phyloP scores from a whole-genome alignment of 108 stramenopile genomes.

The Epithemia pelagica region DNA sequence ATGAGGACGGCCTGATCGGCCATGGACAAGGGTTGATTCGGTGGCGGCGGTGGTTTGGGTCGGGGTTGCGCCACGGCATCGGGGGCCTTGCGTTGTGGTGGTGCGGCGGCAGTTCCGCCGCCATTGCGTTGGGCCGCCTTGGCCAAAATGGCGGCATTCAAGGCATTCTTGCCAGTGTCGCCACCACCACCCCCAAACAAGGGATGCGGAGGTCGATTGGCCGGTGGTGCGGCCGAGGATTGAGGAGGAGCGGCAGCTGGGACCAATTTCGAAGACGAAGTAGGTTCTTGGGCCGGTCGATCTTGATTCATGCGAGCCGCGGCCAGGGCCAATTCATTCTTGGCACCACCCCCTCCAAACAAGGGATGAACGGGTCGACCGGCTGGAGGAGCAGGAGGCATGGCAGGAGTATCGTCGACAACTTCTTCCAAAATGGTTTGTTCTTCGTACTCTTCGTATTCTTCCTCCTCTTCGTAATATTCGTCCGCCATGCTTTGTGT shows the following conservation, averaged over 20 bases:
- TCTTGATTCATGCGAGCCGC: not conserved
- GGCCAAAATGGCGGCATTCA: constrained; percentile 10
- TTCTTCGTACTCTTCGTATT: constrained; percentile 1
- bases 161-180: not conserved
- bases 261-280: not conserved
- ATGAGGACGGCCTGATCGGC: constrained; percentile 1
- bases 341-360: constrained; percentile 7
- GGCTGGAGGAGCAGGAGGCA: constrained; percentile 5
- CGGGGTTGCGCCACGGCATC: not conserved
- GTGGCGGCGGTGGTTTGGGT: not conserved
- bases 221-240: constrained; percentile 2
- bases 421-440: not conserved
- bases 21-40: not conserved
- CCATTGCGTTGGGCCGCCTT: constrained; percentile 10
- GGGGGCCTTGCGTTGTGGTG: not conserved
- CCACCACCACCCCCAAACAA: constrained; percentile 7
- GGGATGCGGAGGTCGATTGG: constrained; percentile 8
- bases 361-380: constrained; percentile 7
- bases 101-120: not conserved
- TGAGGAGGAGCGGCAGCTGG: constrained; percentile 13
- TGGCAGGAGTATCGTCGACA: not conserved
- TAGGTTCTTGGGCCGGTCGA: not conserved
- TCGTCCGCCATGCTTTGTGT: not conserved
- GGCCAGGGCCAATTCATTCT: constrained; percentile 5
- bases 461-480: constrained; percentile 3